Percentiles rank a stretch among this genome's conserved stretches.
phyloP scores from a whole-genome alignment of 805 yeast species.

The Kazachstania bromeliacearum region DNA sequence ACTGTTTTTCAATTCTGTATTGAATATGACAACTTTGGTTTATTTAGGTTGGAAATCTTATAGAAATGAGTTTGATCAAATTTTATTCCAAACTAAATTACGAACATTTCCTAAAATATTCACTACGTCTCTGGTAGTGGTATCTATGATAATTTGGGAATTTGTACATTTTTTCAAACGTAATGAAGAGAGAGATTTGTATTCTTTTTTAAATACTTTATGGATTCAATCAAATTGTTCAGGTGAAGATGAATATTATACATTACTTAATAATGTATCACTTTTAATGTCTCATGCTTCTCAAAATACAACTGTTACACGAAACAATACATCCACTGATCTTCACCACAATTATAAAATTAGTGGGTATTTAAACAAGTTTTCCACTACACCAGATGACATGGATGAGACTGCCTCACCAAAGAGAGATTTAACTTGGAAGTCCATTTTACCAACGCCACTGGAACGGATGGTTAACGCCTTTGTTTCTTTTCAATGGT shows the following conservation, averaged over 20 bases:
- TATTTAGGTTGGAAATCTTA: slow-evolving; percentile 20
- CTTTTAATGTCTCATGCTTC: slow-evolving; percentile 18
- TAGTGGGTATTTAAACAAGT: slow-evolving; percentile 3
- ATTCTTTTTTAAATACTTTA: background rate
- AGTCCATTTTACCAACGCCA: background rate
- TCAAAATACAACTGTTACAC: slow-evolving; percentile 8
- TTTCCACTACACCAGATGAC: background rate
- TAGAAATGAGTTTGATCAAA: background rate
- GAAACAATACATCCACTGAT: background rate
- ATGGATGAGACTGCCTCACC: background rate
- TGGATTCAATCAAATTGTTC: slow-evolving; percentile 15
- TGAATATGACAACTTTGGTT: slow-evolving; percentile 33
- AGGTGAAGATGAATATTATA: slow-evolving; percentile 25
- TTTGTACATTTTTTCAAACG: background rate
- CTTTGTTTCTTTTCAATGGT: background rate
- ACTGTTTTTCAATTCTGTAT: slow-evolving; percentile 49
- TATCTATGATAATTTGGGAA: background rate
- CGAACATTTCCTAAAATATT: background rate
- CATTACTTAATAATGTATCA: slow-evolving; percentile 15
- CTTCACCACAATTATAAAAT: slow-evolving; percentile 1
- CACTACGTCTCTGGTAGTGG: background rate
- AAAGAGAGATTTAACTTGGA: background rate
- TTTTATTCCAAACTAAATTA: background rate
- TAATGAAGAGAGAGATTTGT: background rate
- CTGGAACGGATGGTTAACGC: background rate